Base-by-base conservation (phyloP, 2,329 filamentous ascomycete species). In the Bipolaris oryzae region DNA sequence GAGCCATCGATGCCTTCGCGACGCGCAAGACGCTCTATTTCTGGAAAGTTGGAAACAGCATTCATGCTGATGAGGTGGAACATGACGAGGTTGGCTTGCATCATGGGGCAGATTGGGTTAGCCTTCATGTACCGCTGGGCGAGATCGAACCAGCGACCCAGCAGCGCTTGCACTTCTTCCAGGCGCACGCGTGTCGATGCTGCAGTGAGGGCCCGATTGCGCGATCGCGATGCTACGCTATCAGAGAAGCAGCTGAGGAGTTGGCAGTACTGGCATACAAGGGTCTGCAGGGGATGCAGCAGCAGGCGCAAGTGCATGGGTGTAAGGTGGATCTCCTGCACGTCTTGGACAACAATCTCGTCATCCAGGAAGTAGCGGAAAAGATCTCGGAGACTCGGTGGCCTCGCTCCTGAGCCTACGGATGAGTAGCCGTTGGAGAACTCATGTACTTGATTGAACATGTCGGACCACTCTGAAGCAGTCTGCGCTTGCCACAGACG, bases 1-100 rank as follows among this genome's bases (percentile, higher is more conserved):
- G 81, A 80, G 7, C 81, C 82, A 59, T 87, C 82, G 43, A 85
- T 80, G 20, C 77, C 80, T 56, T 89, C 87, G 34, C 83, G 80
- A 15, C 88, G 82, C 3, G 88, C 88, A 9, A 90, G 78, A 3
- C 83, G 80, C 76, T 91, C 88, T 43, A 90, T 85, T 63, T 87
- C 85, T 2, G 84, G 81, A 68, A 90, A 89, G 73, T 85, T 86
- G 15, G 87, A 87, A 25, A 89, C 83, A 7, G 85, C 83, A 64
- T 90, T 90, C 56, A 91, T 80, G 46, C 84, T 87, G 69, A 91
- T 86, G 39, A 91, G 80, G 65, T 91, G 88, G 72, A 88, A 90
- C 58, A 91, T 82, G 41, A 89, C 83, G 39, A 91, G 75, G 67
- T 87, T 89, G 61, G 85, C 86, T 65, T 84, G 83, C 68, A 85